phyloP scores from a whole-genome alignment of 2,329 filamentous ascomycete genomes.

The Hortaea werneckii region DNA sequence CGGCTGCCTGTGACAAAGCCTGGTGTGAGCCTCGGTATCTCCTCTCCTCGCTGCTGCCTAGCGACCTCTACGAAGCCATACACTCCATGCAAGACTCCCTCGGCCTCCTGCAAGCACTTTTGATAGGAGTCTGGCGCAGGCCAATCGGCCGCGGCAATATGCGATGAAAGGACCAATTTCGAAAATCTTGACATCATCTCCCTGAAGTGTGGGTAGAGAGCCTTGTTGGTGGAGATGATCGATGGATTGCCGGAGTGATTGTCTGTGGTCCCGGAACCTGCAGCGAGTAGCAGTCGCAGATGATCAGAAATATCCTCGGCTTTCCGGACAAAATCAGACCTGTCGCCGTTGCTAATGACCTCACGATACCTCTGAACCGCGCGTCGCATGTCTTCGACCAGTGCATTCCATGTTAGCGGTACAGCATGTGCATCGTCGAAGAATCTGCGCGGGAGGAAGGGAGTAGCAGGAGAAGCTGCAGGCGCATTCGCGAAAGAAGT shows the following conservation, averaged over 20 bases:
- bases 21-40: constrained; percentile 83
- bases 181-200: constrained; percentile 99
- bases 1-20: constrained; percentile 84
- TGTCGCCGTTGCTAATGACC: constrained; percentile 70
- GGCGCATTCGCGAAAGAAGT: constrained; percentile 46
- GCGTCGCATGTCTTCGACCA: constrained; percentile 86
- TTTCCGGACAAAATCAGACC: constrained; percentile 81
- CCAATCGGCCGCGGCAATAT: constrained; percentile 94
- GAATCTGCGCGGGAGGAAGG: constrained; percentile 64
- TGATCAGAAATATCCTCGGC: constrained; percentile 99
- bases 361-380: constrained; percentile 85
- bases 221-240: constrained; percentile 98
- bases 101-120: constrained; percentile 95
- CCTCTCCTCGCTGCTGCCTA: constrained; percentile 82
- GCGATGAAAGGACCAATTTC: constrained; percentile 95
- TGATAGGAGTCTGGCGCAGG: constrained; percentile 86
- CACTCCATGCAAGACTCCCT: constrained; percentile 85
- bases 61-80: constrained; percentile 96
- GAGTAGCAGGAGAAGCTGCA: constrained; percentile 19
- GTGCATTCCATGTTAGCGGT: constrained; percentile 75
- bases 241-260: constrained; percentile 98
- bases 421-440: constrained; percentile 79
- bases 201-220: constrained; percentile 89
- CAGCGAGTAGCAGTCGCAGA: constrained; percentile 81
- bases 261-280: constrained; percentile 92